Base-by-base conservation (phyloP, 768 basidiomycete genomes). In the Clathrus columnatus region DNA sequence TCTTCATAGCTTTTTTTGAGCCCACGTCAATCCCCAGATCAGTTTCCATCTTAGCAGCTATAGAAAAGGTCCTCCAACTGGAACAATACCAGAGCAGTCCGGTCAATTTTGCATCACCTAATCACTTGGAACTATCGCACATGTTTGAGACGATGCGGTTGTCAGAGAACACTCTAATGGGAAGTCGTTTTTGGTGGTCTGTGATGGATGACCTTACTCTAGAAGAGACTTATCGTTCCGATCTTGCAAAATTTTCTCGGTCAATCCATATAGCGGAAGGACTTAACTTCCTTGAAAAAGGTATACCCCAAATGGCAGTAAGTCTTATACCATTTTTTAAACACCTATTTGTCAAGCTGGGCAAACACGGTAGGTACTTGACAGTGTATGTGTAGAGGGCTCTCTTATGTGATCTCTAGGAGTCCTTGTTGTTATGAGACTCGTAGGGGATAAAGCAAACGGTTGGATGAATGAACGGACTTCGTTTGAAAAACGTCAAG, bases 1-100 rank as follows among this genome's bases (percentile, higher is more conserved):
- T 27, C 7, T 27, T 24, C 55, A 18, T 57, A 91, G 90, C 81
- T 14, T 85, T 94, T 65, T 92, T 89, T 67, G 96, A 99, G 68
- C 95, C 96, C 1, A 98, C 96, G 1, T 96, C 93, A 0, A 75
- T 85, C n/a, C 70, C 77, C 45, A 98, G 98, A 70, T 84, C 88
- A 0, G 72, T 74, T 1, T 71, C 75, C 2, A 82, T 98, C 57
- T 64, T 96, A 5, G 77, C 82, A 0, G 82, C 88, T 0, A 54
- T 74, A 26, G 46, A 51, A 29, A 50, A 48, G 5, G 21, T 23
- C 36, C 68, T 87, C 49, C 65, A 70, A 4, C 68, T 74, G 14
- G 71, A 70, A 28, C 45, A 73, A 6, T 59, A 73, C 46, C 64
- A 64, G 44, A 62, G 60, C 45, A 64, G 82, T 4, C 79, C 83